Evolutionary conservation across 164 flowering plant genomes (phyloP), one percentile per base, ranked within the genome.

Genomic region (Saururus chinensis): DNA sequence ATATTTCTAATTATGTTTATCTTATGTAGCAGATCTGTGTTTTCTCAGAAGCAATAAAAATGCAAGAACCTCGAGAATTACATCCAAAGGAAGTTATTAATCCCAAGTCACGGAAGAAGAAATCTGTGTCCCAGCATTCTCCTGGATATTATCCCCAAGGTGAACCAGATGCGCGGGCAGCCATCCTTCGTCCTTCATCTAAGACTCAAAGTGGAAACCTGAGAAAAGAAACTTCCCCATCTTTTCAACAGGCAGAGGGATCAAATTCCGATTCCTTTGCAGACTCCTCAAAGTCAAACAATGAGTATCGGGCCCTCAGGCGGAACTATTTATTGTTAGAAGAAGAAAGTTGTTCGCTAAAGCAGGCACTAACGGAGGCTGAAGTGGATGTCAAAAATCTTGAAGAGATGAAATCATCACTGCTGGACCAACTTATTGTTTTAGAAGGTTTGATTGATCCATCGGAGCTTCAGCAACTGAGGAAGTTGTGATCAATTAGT

Each of bases 401-500:
- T 64, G 93, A 89, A 71, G 77, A 82, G 4, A 92, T 89, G 76
- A 92, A 92, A 75, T 70, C 66, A 40, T 77, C 83, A 0, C 86
- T 92, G 19, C 61, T 92, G 75, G 98, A 89, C 70, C 81, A 89
- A 68, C 98, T 92, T 66, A 87, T 89, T 40, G 96, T 89, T 67
- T 70, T 92, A 61, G 98, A 92, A 80, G 98, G 98, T 66, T 77
- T 92, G 24, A 67, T 92, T 64, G 95, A 89, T 77, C 96, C 92
- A 48, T 75, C 88, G 30, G 85, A 85, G 40, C 48, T 83, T 64
- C 79, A 74, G 57, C 62, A 75, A 20, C 68, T 19, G 10, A 64
- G 56, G 19, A 17, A 26, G 55, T 57, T 30, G 4, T 64, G 54
- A 56, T 45, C 40, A 24, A 12, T 1, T 19, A 52, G 41, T 52